phyloP scores from a whole-genome alignment of 2,329 filamentous ascomycete species.

The Whalleya microplaca region DNA sequence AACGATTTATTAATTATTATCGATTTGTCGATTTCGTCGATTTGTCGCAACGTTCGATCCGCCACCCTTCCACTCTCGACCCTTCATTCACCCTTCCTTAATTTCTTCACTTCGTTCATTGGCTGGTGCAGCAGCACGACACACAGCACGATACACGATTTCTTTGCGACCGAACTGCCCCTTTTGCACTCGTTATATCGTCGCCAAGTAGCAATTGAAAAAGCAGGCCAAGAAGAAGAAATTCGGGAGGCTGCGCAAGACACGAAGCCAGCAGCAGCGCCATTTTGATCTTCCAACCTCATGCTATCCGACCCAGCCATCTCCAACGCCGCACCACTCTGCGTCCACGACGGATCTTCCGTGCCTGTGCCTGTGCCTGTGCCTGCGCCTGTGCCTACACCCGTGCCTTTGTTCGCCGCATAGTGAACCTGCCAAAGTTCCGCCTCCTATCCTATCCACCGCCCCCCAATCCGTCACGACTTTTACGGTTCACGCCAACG shows the following conservation, averaged over 20 bases:
- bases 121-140: conserved; percentile 11
- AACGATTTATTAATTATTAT: too few relatives aligned
- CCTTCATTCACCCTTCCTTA: too few relatives aligned
- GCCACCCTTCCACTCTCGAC: conserved; percentile 24
- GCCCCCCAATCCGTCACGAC: conserved; percentile 8
- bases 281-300: conserved; percentile 29
- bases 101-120: conserved; percentile 13
- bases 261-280: conserved; percentile 19
- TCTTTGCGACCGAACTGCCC: not conserved
- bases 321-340: conserved; percentile 19
- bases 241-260: conserved; percentile 29
- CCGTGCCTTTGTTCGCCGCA: conserved; percentile 13
- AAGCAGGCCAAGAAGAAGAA: conserved; percentile 7
- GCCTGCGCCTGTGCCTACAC: too few relatives aligned
- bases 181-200: not conserved
- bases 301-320: conserved; percentile 34
- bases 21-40: conserved; percentile 10
- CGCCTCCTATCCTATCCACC: conserved; percentile 5
- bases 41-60: conserved; percentile 25
- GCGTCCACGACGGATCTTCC: conserved; percentile 17
- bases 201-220: conserved; percentile 3
- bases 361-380: too few relatives aligned
- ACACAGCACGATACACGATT: conserved; percentile 6
- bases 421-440: conserved; percentile 7
- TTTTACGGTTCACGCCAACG: conserved; percentile 5